Evolutionary conservation across 352 stramenopile species (phyloP), one percentile per base, ranked within the genome.

Genomic region (Pythium pectinolyticum): DNA sequence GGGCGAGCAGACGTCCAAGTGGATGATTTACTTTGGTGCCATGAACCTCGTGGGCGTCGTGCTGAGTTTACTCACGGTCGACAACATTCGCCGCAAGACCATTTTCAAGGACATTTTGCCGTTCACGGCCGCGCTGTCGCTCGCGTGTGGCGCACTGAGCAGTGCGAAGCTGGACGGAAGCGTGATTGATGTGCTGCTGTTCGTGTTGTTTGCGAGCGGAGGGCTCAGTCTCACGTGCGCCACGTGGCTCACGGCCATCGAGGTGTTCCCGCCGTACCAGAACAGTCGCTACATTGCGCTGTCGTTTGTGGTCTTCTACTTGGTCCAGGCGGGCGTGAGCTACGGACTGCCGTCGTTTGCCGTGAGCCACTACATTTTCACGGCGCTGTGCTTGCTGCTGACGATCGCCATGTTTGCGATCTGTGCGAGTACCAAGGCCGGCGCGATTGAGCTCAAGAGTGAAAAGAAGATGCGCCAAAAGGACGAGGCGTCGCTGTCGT

Each of bases 21-120:
- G 86, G 86, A 70, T 83, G 59, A 76, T 91, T 45, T 91, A 89
- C 59, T 94, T 90, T 62, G 86, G 84, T 1, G 56, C 84, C 20
- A 90, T 89, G 80, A 88, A 72, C 22, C 82, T 95, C 39, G 37
- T 89, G 5, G 87, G 87, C 22, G 70, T 83, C 1, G 25, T 88
- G 8, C 22, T 94, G 60, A 89, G 84, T 35, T 37, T 93, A 47
- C 70, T 94, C 34, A 93, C 78, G 3, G 83, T 95, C 12, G 87
- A 95, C 60, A 93, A 82, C 47, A 61, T 95, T 37, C 84, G 84
- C n/a, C 84, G 87, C 62, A 95, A 95, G 70, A 95, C 87, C 11
- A 88, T 95, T 25, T 88, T 92, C 64, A 95, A 95, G 66, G 87
- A 94, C 47, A 84, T 94, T 46, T 51, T 95, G 39, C 86, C 87